Evolutionary conservation across 495 filamentous ascomycete genomes (phyloP), one percentile per base, ranked within the genome.

Genomic region (Annulohypoxylon bovei): DNA sequence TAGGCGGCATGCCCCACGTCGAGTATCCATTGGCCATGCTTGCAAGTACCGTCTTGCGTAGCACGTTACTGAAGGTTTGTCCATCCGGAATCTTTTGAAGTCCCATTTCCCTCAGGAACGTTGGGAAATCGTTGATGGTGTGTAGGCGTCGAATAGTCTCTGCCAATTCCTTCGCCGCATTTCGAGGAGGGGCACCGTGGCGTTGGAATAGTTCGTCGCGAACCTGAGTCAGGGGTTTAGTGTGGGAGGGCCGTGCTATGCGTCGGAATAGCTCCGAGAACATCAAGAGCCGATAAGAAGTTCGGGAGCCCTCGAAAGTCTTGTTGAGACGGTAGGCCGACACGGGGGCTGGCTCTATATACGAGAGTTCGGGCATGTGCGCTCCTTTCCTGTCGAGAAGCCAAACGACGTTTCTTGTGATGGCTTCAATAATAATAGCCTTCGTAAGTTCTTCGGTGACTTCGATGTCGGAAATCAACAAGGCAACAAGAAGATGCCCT

Each of bases 201-300:
- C 80, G 71, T 6, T 78, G 72, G 72, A 86, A 87, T 18, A 85
- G 76, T 37, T 81, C 77, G 39, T 83, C 79, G 59, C 80, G 73
- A 39, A 85, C 75, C 46, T 78, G 58, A 28, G 25, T 32, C 32
- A 87, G 75, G 1, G 73, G 59, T 25, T 77, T 78, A 28, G 68
- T 70, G 28, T 76, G 72, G 18, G 67, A 71, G 6, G 79, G 76
- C 23, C 84, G 79, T 30, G 77, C 85, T 0, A 78, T 81, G 33
- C 76, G 77, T 12, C 79, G 79, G 71, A 87, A 86, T 7, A 87
- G 79, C 56, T 82, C 79, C 2, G 80, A 78, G 74, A 87, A 85
- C 83, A 87, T 85, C 23, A 86, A 77, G 14, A 87, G 78, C 4
- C 81, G 77, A 70, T 86, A 87, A 1, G 82, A 84, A 1, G 82